Evolutionary conservation across 192 early-diverging fungal species (phyloP), one percentile per base, ranked within the genome.

Genomic region (Thoreauomyces humboldtii): DNA sequence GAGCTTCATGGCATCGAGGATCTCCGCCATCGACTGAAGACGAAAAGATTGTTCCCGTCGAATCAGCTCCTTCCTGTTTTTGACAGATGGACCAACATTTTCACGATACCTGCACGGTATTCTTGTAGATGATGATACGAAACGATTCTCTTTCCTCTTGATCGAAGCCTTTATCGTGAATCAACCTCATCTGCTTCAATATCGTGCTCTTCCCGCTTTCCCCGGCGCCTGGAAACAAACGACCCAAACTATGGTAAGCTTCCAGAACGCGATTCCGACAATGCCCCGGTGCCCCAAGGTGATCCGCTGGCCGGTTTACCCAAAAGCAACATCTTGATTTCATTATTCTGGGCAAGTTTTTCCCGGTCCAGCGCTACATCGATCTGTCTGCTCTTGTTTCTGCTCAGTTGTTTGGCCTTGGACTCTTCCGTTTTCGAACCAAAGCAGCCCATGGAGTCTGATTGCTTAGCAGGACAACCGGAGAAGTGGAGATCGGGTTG

Each of bases 141-240:
- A 95, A 96, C 36, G 89, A 87, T 67, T 92, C 91, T 60, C 88
- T 79, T 75, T 98, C 95, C 46, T 94, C 90, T 29, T 81, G 74
- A 44, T 86, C 88, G 79, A 92, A 98, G 6, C 95, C 95, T 57
- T 85, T 87, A 61, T 91, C 77, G 31, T 78, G 67, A 21, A 76
- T 75, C 17, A 78, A 58, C 38, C 54, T 62, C 41, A 78, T 70
- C 51, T 78, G 77, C 55, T 78, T 78, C 31, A 78, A 54, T 51
- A 78, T 44, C 7, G 77, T 78, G 4, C 73, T 76, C 59, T 78
- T 78, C 12, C 77, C 77, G 27, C 73, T 73, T 61, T 78, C 77
- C 37, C 77, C 77, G 15, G 77, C 47, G 7, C 77, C 77, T 90
- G 62, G 56, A n/a, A n/a, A n/a, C n/a, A n/a, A n/a, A n/a, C n/a